These are phyloP conservation scores for Camelina hispida DNA, from an alignment of 345 rosid genomes.

Conservation along the genomic window DNA sequence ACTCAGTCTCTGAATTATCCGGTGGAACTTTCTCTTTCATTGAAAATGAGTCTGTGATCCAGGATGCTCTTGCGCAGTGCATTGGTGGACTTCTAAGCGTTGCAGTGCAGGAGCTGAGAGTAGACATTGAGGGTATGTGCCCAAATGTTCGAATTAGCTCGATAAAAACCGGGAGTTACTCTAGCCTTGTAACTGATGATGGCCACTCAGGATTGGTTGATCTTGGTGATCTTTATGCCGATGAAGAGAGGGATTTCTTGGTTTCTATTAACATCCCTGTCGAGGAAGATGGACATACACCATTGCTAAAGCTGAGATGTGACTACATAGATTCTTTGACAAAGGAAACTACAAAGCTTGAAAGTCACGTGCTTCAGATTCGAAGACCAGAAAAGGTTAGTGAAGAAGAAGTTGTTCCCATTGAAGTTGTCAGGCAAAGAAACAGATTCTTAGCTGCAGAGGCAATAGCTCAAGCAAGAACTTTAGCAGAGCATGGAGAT, in stretches of 20 bases:
- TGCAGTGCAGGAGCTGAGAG: slow-evolving; percentile 75
- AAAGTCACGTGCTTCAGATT: slow-evolving; percentile 56
- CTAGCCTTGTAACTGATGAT: slow-evolving; percentile 52
- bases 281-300: slow-evolving; percentile 54
- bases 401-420: slow-evolving; percentile 49
- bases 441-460: slow-evolving; percentile 83
- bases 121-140: slow-evolving; percentile 57
- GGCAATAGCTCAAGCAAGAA: slow-evolving; percentile 71
- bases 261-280: slow-evolving; percentile 66
- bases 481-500: slow-evolving; percentile 71
- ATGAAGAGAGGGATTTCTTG: slow-evolving; percentile 85
- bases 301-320: slow-evolving; percentile 71
- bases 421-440: slow-evolving; percentile 85
- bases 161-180: slow-evolving; percentile 76
- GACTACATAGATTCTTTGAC: slow-evolving; percentile 67
- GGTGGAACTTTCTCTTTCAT: slow-evolving; percentile 93
- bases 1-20: slow-evolving; percentile 75
- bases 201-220: slow-evolving; percentile 57
- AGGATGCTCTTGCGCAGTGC: slow-evolving; percentile 95
- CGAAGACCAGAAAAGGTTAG: slow-evolving; percentile 56
- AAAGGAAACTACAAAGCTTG: slow-evolving; percentile 53
- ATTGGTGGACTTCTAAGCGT: slow-evolving; percentile 94
- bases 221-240: slow-evolving; percentile 85
- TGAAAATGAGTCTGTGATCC: slow-evolving; percentile 77
- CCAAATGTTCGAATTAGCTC: slow-evolving; percentile 53